Conservation (phyloP, 495 filamentous ascomycete species). For the Talaromyces trachyspermus region DNA sequence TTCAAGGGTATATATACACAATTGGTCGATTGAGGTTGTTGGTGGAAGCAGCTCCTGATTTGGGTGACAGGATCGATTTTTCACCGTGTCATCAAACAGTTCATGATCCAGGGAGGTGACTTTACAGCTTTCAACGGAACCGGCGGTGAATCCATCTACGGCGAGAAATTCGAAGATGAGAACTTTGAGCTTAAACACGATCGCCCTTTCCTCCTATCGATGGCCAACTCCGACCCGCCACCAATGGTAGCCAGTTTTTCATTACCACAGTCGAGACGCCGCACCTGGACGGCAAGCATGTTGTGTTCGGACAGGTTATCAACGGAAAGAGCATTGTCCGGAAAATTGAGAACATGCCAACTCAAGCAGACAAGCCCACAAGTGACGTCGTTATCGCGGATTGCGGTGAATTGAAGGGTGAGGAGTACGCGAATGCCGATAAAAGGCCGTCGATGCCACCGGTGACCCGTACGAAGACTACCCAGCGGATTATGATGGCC, state of each 20-base stretch:
- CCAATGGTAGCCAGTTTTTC: conserved; percentile 98
- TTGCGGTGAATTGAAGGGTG: conserved; percentile 76
- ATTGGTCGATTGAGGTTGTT: neutral
- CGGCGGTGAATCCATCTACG: conserved; percentile 96
- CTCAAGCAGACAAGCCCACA: conserved; percentile 72
- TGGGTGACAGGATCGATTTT: conserved; percentile 57
- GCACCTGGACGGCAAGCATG: conserved; percentile 93
- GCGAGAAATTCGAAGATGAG: conserved; percentile 96
- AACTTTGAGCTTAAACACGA: conserved; percentile 93
- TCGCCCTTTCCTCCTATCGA: conserved; percentile 87
- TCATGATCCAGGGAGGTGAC: conserved; percentile 99
- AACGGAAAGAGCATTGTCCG: conserved; percentile 86
- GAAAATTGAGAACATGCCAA: conserved; percentile 82
- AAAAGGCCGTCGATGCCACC: conserved; percentile 65
- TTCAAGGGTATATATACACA: conserved; percentile 47
- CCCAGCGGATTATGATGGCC: conserved; percentile 76
- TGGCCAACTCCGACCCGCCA: conserved; percentile 96
- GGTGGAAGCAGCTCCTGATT: neutral
- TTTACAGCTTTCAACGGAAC: conserved; percentile 96
- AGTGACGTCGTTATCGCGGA: conserved; percentile 68
- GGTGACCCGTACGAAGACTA: conserved; percentile 96
- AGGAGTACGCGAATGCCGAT: conserved; percentile 53
- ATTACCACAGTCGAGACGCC: conserved; percentile 89
- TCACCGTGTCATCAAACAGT: conserved; percentile 96
- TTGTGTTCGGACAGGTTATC: conserved; percentile 54